These are phyloP conservation scores for Rhinocladiella mackenziei DNA, from an alignment of 2,329 filamentous ascomycete species.

Conservation along the genomic window DNA sequence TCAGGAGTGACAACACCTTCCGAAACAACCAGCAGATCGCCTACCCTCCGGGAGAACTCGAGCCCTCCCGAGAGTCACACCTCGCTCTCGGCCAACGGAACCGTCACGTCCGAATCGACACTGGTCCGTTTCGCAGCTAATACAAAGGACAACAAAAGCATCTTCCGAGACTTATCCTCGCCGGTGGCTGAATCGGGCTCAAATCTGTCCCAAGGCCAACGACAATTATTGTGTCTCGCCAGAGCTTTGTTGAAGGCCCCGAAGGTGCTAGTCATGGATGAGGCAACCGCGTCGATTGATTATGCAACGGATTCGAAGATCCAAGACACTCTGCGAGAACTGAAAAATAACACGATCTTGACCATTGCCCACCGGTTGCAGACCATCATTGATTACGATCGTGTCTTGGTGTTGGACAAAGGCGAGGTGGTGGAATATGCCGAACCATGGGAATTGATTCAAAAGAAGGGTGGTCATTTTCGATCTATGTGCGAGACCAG, in stretches of 20 bases:
- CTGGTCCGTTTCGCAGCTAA: conserved; percentile 26
- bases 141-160: conserved; percentile 72
- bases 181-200: conserved; percentile 83
- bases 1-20: conserved; percentile 38
- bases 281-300: conserved; percentile 95
- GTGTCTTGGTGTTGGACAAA: conserved; percentile 89
- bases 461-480: conserved; percentile 64
- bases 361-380: conserved; percentile 94
- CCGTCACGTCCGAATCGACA: conserved; percentile 25
- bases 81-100: conserved; percentile 25
- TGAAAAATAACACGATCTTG: conserved; percentile 82
- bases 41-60: conserved; percentile 24
- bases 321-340: conserved; percentile 90
- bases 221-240: conserved; percentile 89
- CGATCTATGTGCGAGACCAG: conserved; percentile 66
- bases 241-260: conserved; percentile 87
- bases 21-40: conserved; percentile 32
- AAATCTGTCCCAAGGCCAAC: conserved; percentile 92
- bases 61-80: conserved; percentile 25
- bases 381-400: conserved; percentile 97
- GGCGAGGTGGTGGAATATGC: conserved; percentile 83
- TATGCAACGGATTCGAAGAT: conserved; percentile 95
- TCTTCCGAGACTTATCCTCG: conserved; percentile 83
- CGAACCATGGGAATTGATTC: conserved; percentile 79
- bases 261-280: conserved; percentile 96